These are phyloP conservation scores for Camellia japonica DNA, from an alignment of 148 eudicot species.

Conservation along the genomic window DNA sequence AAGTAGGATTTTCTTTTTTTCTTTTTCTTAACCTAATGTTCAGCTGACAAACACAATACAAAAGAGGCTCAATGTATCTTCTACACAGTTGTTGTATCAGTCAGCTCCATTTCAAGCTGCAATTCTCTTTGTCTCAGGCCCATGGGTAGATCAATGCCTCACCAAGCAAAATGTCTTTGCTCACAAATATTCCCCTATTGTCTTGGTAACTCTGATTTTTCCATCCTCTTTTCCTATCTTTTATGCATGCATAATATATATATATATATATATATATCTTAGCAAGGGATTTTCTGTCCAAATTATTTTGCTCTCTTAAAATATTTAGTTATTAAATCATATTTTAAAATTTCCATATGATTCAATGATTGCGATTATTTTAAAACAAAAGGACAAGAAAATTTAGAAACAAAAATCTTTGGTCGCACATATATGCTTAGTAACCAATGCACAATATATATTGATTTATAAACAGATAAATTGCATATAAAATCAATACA, in stretches of 20 bases:
- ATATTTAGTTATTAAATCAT: no score
- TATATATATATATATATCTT: not conserved
- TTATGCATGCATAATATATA: not conserved
- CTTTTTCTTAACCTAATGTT: constrained; percentile 19
- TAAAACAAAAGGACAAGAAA: no score
- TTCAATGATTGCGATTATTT: no score
- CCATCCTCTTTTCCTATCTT: not conserved
- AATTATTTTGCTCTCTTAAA: no score
- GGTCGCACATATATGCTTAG: no score
- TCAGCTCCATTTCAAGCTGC: constrained; percentile 92
- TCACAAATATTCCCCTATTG: constrained; percentile 62
- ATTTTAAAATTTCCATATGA: no score
- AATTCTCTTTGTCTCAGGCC: constrained; percentile 70
- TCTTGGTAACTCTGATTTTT: constrained; percentile 45
- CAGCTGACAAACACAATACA: constrained; percentile 91
- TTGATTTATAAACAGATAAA: no score
- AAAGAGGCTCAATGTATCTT: constrained; percentile 81
- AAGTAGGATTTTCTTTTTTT: constrained; percentile 1
- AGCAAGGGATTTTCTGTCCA: no score
- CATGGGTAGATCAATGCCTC: constrained; percentile 64
- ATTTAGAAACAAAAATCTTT: no score
- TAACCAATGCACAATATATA: no score
- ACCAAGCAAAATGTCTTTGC: constrained; percentile 77
- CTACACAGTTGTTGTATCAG: constrained; percentile 81
- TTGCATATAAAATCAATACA: no score